Conservation (phyloP, 2,329 filamentous ascomycete species). For the Aspergillus phoenicis region DNA sequence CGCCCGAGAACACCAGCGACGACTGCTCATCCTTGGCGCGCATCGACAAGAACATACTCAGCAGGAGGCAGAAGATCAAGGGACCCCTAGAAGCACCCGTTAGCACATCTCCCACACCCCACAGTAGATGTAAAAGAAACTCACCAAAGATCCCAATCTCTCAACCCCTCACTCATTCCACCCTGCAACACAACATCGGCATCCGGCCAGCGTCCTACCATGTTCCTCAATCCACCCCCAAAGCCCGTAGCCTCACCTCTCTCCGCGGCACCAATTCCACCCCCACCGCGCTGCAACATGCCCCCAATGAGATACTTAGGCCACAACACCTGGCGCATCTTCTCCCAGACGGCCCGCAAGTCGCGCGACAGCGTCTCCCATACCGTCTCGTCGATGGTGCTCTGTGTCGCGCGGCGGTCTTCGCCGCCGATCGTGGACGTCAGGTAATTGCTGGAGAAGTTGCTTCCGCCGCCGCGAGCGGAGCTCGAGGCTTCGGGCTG, state of each 20-base stretch:
- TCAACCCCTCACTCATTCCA: slow-evolving; percentile 82
- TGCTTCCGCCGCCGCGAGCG: slow-evolving; percentile 36
- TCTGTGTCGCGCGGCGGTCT: slow-evolving; percentile 83
- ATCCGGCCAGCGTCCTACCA: slow-evolving; percentile 68
- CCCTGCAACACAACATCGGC: slow-evolving; percentile 67
- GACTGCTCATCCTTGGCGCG: slow-evolving; percentile 78
- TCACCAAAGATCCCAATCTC: slow-evolving; percentile 95
- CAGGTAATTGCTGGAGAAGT: slow-evolving; percentile 79
- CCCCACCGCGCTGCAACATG: slow-evolving; percentile 61
- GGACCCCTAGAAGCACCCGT: slow-evolving; percentile 65
- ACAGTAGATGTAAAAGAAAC: slow-evolving; percentile 17
- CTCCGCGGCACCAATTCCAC: slow-evolving; percentile 57
- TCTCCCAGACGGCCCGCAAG: slow-evolving; percentile 90
- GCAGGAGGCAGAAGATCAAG: slow-evolving; percentile 85
- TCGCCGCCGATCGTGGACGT: slow-evolving; percentile 90
- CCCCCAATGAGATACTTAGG: slow-evolving; percentile 86
- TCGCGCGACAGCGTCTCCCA: slow-evolving; percentile 97
- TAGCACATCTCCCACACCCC: not conserved
- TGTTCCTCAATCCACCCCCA: slow-evolving; percentile 53
- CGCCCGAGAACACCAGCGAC: slow-evolving; percentile 88
- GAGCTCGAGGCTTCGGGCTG: slow-evolving; percentile 56
- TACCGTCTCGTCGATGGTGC: slow-evolving; percentile 95
- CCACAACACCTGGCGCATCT: slow-evolving; percentile 96
- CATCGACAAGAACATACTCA: slow-evolving; percentile 86
- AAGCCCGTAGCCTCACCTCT: slow-evolving; percentile 56